Percentiles rank a stretch among this genome's conserved stretches.
phyloP scores from a whole-genome alignment of 2,329 filamentous ascomycete species.

The Cladosporium halotolerans region DNA sequence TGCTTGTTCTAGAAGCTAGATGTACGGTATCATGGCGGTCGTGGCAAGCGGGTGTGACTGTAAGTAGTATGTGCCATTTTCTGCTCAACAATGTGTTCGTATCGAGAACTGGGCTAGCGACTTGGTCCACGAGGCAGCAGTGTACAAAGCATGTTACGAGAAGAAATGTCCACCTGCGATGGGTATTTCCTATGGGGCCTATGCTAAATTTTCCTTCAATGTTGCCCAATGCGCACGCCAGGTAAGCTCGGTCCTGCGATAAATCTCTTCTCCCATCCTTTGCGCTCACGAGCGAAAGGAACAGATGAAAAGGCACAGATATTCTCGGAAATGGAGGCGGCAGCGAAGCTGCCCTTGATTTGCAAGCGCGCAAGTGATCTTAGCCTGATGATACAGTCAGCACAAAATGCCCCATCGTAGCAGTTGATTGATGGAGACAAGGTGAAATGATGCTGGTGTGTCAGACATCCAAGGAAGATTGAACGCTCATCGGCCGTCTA shows the following conservation, averaged over 20 bases:
- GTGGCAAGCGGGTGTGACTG: too few relatives aligned
- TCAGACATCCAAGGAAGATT: slow-evolving; percentile 32
- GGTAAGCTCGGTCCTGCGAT: neutral
- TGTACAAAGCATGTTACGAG: too few relatives aligned
- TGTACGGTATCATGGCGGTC: too few relatives aligned
- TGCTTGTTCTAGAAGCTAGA: slow-evolving; percentile 7
- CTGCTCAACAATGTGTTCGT: too few relatives aligned
- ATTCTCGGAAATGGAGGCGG: neutral
- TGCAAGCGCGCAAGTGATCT: neutral
- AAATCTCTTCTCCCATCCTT: slow-evolving; percentile 8
- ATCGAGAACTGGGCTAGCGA: too few relatives aligned
- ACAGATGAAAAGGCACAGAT: slow-evolving; percentile 23
- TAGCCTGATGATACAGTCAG: slow-evolving; percentile 4
- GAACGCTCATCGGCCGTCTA: slow-evolving; percentile 25
- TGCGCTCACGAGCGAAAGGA: neutral
- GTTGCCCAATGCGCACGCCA: too few relatives aligned
- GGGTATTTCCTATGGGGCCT: too few relatives aligned
- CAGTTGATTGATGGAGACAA: slow-evolving; percentile 7
- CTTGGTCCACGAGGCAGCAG: too few relatives aligned
- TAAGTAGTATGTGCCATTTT: too few relatives aligned
- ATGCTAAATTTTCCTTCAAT: too few relatives aligned
- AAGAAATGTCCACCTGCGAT: too few relatives aligned
- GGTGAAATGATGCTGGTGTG: slow-evolving; percentile 8
- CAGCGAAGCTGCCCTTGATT: too few relatives aligned
- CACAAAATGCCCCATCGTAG: slow-evolving; percentile 8